phyloP scores from a whole-genome alignment of 2,329 filamentous ascomycete species.

The Phyllosticta citriasiana region DNA sequence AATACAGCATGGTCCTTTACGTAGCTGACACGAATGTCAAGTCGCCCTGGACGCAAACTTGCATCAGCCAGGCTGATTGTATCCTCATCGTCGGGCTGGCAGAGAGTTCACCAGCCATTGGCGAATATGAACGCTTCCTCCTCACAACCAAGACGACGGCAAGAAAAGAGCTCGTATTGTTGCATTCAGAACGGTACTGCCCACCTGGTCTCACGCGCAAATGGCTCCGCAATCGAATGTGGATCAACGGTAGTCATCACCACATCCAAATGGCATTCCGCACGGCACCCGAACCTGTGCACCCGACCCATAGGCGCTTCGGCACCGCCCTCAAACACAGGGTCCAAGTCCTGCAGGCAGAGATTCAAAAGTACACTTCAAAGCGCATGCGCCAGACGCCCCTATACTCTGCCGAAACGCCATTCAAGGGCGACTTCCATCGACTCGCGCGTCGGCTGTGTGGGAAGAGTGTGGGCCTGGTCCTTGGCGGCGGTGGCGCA shows the following conservation, averaged over 20 bases:
- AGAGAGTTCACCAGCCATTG: constrained; percentile 79
- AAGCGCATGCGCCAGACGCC: constrained; percentile 80
- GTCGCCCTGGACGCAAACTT: constrained; percentile 96
- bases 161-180: constrained; percentile 78
- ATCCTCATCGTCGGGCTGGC: constrained; percentile 87
- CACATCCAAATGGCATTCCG: constrained; percentile 94
- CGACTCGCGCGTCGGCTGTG: constrained; percentile 80
- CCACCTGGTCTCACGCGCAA: constrained; percentile 72
- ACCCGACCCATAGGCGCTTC: constrained; percentile 65
- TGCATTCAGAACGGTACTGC: constrained; percentile 85
- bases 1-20: constrained; percentile 90
- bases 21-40: constrained; percentile 96
- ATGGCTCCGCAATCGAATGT: constrained; percentile 82
- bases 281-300: constrained; percentile 63
- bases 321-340: constrained; percentile 82
- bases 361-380: constrained; percentile 97
- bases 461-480: constrained; percentile 87
- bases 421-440: constrained; percentile 95
- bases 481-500: constrained; percentile 87
- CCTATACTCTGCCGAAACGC: constrained; percentile 81
- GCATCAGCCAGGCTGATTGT: constrained; percentile 92
- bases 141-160: constrained; percentile 96
- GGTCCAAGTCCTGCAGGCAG: constrained; percentile 88
- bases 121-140: constrained; percentile 93
- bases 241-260: constrained; percentile 97